phyloP scores from a whole-genome alignment of 257 asterid species.

The Ehretia macrophylla region DNA sequence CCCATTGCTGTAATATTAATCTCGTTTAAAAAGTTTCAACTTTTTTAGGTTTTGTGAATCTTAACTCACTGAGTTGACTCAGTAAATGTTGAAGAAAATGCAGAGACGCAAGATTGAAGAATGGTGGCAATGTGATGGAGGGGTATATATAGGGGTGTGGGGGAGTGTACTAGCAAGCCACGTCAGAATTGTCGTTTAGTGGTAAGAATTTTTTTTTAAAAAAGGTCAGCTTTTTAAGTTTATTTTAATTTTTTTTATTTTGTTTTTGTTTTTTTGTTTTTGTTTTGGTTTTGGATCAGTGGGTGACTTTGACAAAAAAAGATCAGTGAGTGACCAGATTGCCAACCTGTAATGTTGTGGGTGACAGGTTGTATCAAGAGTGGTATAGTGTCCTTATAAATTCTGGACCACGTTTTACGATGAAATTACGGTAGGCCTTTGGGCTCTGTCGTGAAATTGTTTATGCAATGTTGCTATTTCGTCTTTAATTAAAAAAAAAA shows the following conservation, averaged over 20 bases:
- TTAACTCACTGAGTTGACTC: background rate
- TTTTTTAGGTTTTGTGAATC: background rate
- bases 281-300: conserved; percentile 14
- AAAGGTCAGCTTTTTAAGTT: too few relatives aligned
- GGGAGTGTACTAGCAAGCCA: conserved; percentile 38
- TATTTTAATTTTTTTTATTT: background rate
- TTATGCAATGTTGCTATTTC: too few relatives aligned
- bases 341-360: conserved; percentile 65
- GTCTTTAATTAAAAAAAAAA: too few relatives aligned
- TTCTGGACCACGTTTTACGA: conserved; percentile 27
- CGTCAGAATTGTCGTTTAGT: conserved; percentile 33
- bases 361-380: conserved; percentile 50
- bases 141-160: conserved; percentile 6
- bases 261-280: background rate
- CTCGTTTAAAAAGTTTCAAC: too few relatives aligned
- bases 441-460: too few relatives aligned
- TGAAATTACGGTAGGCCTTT: conserved; percentile 25
- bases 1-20: conserved; percentile 41
- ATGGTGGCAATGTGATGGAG: background rate
- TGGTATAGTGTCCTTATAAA: conserved; percentile 10
- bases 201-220: too few relatives aligned
- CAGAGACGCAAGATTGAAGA: background rate
- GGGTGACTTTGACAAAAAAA: too few relatives aligned
- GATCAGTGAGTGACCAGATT: conserved; percentile 22
- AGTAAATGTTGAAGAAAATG: background rate